Evolutionary conservation across 2,329 filamentous ascomycete genomes (phyloP).

Genomic region (Bipolaris zeicola): DNA sequence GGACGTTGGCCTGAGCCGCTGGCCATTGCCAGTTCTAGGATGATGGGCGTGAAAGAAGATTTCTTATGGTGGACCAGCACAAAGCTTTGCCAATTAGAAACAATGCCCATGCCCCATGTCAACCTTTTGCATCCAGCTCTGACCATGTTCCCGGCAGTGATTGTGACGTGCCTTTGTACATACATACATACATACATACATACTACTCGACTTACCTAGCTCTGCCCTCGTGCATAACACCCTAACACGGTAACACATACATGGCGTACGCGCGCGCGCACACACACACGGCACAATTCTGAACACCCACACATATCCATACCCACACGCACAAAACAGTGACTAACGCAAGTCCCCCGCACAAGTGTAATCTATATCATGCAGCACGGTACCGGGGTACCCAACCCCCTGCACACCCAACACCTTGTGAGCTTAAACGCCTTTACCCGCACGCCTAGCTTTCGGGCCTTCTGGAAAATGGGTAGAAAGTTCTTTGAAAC

Average conservation of each 20-base stretch:
- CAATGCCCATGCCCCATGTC: too few species aligned
- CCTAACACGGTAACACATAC: background rate
- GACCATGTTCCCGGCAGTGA: background rate
- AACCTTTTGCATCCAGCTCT: background rate
- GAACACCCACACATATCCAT: background rate
- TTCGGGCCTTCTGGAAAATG: slow-evolving; percentile 13
- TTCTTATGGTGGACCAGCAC: background rate
- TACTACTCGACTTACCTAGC: background rate
- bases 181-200: too few species aligned
- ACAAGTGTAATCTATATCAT: slow-evolving; percentile 11
- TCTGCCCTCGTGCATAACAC: background rate
- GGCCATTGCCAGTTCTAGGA: background rate
- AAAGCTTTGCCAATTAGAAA: background rate
- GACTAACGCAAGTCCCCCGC: slow-evolving; percentile 3
- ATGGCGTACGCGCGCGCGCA: background rate
- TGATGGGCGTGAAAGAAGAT: background rate
- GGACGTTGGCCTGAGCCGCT: slow-evolving; percentile 13
- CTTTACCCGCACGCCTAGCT: slow-evolving; percentile 10
- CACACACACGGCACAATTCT: background rate
- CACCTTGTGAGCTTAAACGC: slow-evolving; percentile 2
- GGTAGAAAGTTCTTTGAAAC: slow-evolving; percentile 2
- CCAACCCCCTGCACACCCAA: slow-evolving; percentile 1
- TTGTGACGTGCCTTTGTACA: background rate
- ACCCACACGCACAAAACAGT: background rate
- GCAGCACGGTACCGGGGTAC: slow-evolving; percentile 2